These are phyloP conservation scores for Scenedesmus sp. DNA, from an alignment of 163 green algal species.

Conservation along the genomic window DNA sequence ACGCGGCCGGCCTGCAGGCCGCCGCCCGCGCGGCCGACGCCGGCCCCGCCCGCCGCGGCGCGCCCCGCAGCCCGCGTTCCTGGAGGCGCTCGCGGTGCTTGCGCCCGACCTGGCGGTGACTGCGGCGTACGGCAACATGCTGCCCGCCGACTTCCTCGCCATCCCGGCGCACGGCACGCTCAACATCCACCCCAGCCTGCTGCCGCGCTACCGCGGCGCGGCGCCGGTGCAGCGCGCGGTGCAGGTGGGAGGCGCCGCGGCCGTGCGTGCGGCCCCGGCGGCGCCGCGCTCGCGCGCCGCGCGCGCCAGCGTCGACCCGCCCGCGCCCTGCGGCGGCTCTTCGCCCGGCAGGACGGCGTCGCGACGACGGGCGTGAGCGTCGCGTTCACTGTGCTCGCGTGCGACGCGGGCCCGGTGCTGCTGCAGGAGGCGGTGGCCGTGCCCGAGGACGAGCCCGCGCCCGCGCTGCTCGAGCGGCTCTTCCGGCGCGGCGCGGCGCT, in stretches of 20 bases:
- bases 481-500: slow-evolving; percentile 79
- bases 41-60: not conserved
- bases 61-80: slow-evolving; percentile 70
- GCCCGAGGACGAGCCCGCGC: slow-evolving; percentile 54
- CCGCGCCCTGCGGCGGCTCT: too few species aligned
- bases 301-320: too few species aligned
- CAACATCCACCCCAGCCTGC: slow-evolving; percentile 98
- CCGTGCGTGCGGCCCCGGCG: too few species aligned
- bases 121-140: slow-evolving; percentile 97
- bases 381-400: slow-evolving; percentile 91
- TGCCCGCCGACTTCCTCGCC: slow-evolving; percentile 90
- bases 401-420: slow-evolving; percentile 94
- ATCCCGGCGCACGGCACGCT: slow-evolving; percentile 90
- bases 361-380: slow-evolving; percentile 85
- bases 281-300: too few species aligned
- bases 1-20: too few species aligned
- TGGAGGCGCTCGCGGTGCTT: slow-evolving; percentile 72
- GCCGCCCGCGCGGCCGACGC: too few species aligned
- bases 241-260: slow-evolving; percentile 59
- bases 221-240: slow-evolving; percentile 93
- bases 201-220: slow-evolving; percentile 93
- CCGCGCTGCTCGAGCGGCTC: slow-evolving; percentile 74
- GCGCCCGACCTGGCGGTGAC: slow-evolving; percentile 94
- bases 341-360: slow-evolving; percentile 82
- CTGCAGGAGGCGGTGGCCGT: slow-evolving; percentile 71